Evolutionary conservation across 257 asterid species (phyloP).

Genomic region (Eucommia ulmoides): DNA sequence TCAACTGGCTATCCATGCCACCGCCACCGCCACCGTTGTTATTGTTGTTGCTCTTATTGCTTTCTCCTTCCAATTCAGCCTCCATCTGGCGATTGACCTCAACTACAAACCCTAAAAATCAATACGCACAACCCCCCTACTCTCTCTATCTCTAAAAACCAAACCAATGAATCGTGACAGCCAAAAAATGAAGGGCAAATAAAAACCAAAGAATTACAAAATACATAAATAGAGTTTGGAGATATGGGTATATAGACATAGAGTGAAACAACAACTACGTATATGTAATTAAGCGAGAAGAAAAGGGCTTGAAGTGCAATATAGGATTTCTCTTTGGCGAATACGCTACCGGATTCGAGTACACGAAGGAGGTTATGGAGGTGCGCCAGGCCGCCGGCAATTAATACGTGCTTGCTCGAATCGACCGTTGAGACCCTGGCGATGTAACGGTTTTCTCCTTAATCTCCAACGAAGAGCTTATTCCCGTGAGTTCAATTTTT

Average conservation of each 20-base stretch:
- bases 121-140: no score
- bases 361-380: conserved; percentile 60
- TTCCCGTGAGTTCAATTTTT: no score
- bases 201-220: no score
- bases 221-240: no score
- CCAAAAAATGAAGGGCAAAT: no score
- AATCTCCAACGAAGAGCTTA: conserved; percentile 47
- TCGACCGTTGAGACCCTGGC: conserved; percentile 64
- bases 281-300: neutral
- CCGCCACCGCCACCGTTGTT: no score
- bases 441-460: conserved; percentile 60
- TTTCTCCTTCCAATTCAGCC: conserved; percentile 72
- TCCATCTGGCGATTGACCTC: no score
- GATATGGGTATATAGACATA: no score
- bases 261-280: no score
- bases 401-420: conserved; percentile 47
- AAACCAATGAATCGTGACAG: no score
- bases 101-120: no score
- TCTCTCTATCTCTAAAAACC: no score
- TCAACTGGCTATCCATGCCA: conserved; percentile 14
- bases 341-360: conserved; percentile 74
- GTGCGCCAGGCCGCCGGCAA: conserved; percentile 54
- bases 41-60: conserved; percentile 11
- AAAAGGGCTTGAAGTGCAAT: conserved; percentile 32
- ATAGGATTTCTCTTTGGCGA: conserved; percentile 74